Evolutionary conservation across 1,284 basidiomycete genomes (phyloP).

Genomic region (Sanghuangporus weigelae): DNA sequence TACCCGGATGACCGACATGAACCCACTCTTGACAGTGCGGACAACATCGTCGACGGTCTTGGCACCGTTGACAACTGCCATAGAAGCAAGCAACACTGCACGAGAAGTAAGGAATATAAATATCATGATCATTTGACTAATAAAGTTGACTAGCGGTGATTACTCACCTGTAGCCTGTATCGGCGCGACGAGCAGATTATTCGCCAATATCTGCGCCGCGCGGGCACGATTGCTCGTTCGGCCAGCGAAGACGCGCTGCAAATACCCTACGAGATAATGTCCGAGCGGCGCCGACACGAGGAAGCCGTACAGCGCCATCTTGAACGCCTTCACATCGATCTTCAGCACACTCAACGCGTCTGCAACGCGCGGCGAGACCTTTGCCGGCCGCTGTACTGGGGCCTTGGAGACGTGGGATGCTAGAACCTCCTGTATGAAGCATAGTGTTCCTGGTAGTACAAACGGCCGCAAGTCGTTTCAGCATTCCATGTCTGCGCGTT

Average conservation of each 20-base stretch:
- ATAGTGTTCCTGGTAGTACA: slow-evolving; percentile 47
- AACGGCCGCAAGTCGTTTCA: background rate
- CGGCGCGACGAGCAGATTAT: slow-evolving; percentile 75
- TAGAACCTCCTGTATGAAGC: slow-evolving; percentile 78
- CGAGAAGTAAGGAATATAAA: background rate
- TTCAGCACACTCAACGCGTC: slow-evolving; percentile 52
- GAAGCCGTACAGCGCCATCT: slow-evolving; percentile 84
- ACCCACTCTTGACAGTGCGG: slow-evolving; percentile 69
- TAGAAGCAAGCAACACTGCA: slow-evolving; percentile 60
- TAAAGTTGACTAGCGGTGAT: background rate
- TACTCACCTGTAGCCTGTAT: slow-evolving; percentile 65
- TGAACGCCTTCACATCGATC: slow-evolving; percentile 61
- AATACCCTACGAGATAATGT: slow-evolving; percentile 64
- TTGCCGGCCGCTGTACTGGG: slow-evolving; percentile 44
- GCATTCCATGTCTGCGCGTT: background rate
- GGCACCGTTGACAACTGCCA: slow-evolving; percentile 84
- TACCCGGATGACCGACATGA: slow-evolving; percentile 72
- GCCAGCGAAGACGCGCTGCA: slow-evolving; percentile 77
- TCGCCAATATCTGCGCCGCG: slow-evolving; percentile 72
- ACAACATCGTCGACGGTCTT: slow-evolving; percentile 60
- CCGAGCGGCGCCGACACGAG: slow-evolving; percentile 80
- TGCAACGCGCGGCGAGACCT: slow-evolving; percentile 47
- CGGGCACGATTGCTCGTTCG: slow-evolving; percentile 64
- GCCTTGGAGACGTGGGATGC: slow-evolving; percentile 64
- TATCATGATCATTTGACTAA: background rate